phyloP scores from a whole-genome alignment of 2,329 filamentous ascomycete species.

The Ramularia endophylla region DNA sequence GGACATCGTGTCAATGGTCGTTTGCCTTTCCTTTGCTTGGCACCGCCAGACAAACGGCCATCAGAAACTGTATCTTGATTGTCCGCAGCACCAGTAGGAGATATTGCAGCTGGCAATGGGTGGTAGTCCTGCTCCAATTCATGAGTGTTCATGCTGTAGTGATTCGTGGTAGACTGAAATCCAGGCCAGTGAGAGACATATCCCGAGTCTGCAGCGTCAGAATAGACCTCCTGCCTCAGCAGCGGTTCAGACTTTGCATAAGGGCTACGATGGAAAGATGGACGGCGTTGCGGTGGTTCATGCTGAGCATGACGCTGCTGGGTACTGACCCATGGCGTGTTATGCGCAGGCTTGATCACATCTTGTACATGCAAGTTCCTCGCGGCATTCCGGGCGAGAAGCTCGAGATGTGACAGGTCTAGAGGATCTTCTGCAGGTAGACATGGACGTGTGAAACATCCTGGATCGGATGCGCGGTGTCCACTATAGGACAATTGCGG shows the following conservation, averaged over 20 bases:
- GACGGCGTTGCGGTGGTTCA: neutral
- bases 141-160: conserved; percentile 7
- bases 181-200: conserved; percentile 3
- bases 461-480: conserved; percentile 8
- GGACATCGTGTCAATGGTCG: conserved; percentile 2
- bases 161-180: neutral
- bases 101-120: neutral
- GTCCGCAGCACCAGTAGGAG: neutral
- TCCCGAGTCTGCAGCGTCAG: conserved; percentile 14
- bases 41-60: neutral
- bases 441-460: neutral
- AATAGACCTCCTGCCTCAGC: conserved; percentile 5
- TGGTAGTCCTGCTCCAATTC: conserved; percentile 9
- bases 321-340: conserved; percentile 4
- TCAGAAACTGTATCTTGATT: conserved; percentile 2
- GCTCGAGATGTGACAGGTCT: conserved; percentile 5
- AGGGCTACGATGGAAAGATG: neutral
- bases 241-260: conserved; percentile 9
- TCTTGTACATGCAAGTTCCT: conserved; percentile 5
- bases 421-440: conserved; percentile 1
- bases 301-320: neutral
- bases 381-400: conserved; percentile 1
- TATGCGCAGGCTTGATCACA: conserved; percentile 10
- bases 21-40: conserved; percentile 4
- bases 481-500: neutral